Base-by-base conservation (phyloP, 352 stramenopile species). In the Globisporangium lucens region DNA sequence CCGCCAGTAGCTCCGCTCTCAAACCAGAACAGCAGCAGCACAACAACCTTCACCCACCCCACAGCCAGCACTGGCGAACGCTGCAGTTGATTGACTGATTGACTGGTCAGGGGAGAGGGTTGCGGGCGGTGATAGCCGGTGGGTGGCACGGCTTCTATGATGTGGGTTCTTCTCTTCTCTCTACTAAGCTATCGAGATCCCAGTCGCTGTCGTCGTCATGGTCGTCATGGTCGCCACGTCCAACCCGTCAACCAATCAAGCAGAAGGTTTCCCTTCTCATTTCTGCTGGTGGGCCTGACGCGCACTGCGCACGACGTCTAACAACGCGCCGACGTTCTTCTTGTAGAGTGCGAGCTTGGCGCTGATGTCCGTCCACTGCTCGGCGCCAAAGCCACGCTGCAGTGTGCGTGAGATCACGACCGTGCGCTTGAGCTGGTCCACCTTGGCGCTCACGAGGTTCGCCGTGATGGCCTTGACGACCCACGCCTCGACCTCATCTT, bases 391-490 rank as follows among this genome's bases (percentile, higher is more conserved):
- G 43, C 84, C 76, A 51, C 87, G 85, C 74, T 90, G 77, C 59
- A 94, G 74, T 57, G 77, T 79, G 65, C 81, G 84, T 53, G 82
- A 90, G 58, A 96, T 84, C 69, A 98, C 89, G 35, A 98, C 89
- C 22, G 91, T 95, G 68, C 93, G 82, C 61, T 85, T 80, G 62
- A 98, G 78, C 73, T 98, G 95, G 77, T 98, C 94, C 74, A 98
- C 97, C 77, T 98, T 98, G 66, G 95, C 95, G 35, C 77, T 87
- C 67, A 98, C 80, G 24, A 98, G 71, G 38, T 92, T 92, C 36
- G 83, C 84, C 49, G 89, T 97, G 70, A 98, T 97, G 61, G 91
- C 94, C 57, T 87, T 86, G 69, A 98, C 96, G 57, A 98, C 89
- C 93, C 93, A 98, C 70, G 92, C 89, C 79, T 98, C 95, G 24